phyloP scores from a whole-genome alignment of 73 alveolate species.

The Paramecium caudatum region DNA sequence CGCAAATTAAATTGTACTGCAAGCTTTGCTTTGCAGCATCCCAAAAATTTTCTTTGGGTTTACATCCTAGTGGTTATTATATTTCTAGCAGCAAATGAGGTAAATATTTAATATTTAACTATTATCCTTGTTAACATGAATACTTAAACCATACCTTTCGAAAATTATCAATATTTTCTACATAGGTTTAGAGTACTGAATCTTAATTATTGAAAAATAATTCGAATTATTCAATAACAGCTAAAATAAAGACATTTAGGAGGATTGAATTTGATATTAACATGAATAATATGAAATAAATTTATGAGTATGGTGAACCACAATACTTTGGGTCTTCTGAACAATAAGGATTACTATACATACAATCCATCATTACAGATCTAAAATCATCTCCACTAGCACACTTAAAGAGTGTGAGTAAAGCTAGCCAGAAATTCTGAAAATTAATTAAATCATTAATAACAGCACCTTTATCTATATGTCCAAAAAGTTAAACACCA shows the following conservation, averaged over 20 bases:
- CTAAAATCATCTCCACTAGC: slow-evolving; percentile 46
- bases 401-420: slow-evolving; percentile 19
- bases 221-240: slow-evolving; percentile 54
- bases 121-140: slow-evolving; percentile 38
- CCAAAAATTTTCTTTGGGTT: slow-evolving; percentile 31
- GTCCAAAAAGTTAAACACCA: slow-evolving; percentile 22
- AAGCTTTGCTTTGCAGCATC: slow-evolving; percentile 45
- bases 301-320: slow-evolving; percentile 24
- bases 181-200: neutral
- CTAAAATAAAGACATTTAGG: slow-evolving; percentile 31
- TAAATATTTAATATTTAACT: neutral
- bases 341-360: slow-evolving; percentile 60
- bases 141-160: slow-evolving; percentile 27
- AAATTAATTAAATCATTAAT: slow-evolving; percentile 34
- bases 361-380: slow-evolving; percentile 39
- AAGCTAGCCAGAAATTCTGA: neutral
- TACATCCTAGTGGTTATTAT: slow-evolving; percentile 1
- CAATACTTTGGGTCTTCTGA: slow-evolving; percentile 34
- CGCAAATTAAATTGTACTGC: neutral
- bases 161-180: slow-evolving; percentile 28
- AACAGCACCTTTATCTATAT: slow-evolving; percentile 57
- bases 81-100: neutral
- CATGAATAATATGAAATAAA: slow-evolving; percentile 19
- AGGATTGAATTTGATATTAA: slow-evolving; percentile 38
- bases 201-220: neutral